Base-by-base conservation (phyloP, 2,329 filamentous ascomycete species). In the Talaromyces albobiverticillius region DNA sequence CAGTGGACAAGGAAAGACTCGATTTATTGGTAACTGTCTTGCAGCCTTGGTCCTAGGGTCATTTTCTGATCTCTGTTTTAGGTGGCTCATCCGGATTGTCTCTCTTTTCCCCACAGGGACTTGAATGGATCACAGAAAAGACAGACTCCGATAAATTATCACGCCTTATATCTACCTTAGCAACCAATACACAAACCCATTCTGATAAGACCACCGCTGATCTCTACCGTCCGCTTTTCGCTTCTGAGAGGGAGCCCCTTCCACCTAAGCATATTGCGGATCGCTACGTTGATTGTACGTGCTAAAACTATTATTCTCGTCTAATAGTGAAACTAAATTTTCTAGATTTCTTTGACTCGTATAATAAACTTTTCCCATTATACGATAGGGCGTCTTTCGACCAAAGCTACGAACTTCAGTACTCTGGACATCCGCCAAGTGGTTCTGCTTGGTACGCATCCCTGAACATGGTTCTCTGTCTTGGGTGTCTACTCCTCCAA, bases 361-460 rank as follows among this genome's bases (percentile, higher is more conserved):
- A 43, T 26, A 43, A 43, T 26, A 43, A 23, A 14, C 41, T 43
- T 26, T 25, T 43, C 14, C 41, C 41, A 26, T 43, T 43, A 14
- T 43, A 43, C 41, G 41, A 43, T 25, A 43, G 18, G 41, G 41
- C 41, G 14, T 7, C 41, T n/a, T 43, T 43, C 23, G 41, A 43
- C 20, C 18, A 43, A 22, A 43, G 14, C 10, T 43, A 43, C 41
- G 20, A 43, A 25, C 23, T 43, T 43, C 41, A 43, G 23, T 43
- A 43, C 20, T 43, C 41, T 18, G 41, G 23, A 23, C 41, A 26
- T 22, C 41, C 41, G 4, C 41, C 41, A 10, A 23, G 41, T 14
- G 18, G 18, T 26, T 20, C 41, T 43, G 41, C 41, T 43, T 43
- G 41, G 41, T 43, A 43, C 41, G 41, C 41, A 23, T 43, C 41